These are phyloP conservation scores for Aspergillus uvarum DNA, from an alignment of 2,329 filamentous ascomycete genomes.

Conservation along the genomic window DNA sequence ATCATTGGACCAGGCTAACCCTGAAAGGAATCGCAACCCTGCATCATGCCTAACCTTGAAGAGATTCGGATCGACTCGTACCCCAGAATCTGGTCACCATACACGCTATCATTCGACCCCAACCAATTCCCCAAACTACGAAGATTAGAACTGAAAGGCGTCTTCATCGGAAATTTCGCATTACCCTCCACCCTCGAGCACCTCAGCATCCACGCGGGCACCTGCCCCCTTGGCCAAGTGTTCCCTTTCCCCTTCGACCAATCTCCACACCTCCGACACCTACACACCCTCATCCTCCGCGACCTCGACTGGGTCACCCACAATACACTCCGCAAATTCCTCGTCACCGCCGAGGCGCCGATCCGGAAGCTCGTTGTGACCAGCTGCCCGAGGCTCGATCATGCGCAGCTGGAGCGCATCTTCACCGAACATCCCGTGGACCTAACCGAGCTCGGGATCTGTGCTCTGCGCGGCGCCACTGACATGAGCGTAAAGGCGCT, in stretches of 20 bases:
- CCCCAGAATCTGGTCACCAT: constrained; percentile 21
- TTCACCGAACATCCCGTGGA: constrained; percentile 18
- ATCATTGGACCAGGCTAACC: not conserved
- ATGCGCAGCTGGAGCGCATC: constrained; percentile 15
- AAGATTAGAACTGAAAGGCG: constrained; percentile 30
- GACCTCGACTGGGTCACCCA: constrained; percentile 27
- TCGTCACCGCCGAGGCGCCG: constrained; percentile 22
- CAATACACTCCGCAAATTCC: constrained; percentile 15
- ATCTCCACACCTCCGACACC: constrained; percentile 24
- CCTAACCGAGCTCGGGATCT: constrained; percentile 33
- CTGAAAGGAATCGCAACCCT: constrained; percentile 14
- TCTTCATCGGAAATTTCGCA: constrained; percentile 22
- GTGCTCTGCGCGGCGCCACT: constrained; percentile 25
- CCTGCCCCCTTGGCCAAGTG: constrained; percentile 10
- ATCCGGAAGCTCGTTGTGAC: constrained; percentile 29
- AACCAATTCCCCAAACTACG: constrained; percentile 24
- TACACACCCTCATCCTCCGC: constrained; percentile 30
- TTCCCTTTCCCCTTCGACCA: constrained; percentile 12
- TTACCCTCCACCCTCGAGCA: constrained; percentile 32
- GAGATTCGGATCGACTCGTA: constrained; percentile 33
- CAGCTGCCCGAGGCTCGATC: constrained; percentile 25
- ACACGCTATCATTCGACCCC: constrained; percentile 18
- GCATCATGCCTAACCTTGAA: constrained; percentile 31
- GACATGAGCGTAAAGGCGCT: constrained; percentile 26
- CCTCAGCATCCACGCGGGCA: constrained; percentile 29